These are phyloP conservation scores for Pestalotiopsis sp. DNA, from an alignment of 2,329 filamentous ascomycete species.

Conservation along the genomic window DNA sequence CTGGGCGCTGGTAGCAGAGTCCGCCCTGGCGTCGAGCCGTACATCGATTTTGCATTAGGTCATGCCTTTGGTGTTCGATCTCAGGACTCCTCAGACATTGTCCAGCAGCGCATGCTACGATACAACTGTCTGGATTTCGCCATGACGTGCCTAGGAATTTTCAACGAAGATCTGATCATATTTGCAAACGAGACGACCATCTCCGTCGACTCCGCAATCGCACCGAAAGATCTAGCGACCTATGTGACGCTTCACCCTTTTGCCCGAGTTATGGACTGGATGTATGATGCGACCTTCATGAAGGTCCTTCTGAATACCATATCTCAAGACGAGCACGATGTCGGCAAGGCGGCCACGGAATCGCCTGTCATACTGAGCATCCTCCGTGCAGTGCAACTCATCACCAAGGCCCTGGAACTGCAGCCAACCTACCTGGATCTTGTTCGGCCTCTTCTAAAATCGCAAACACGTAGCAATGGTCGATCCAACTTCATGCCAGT, in stretches of 20 bases:
- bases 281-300: constrained; percentile 91
- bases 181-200: constrained; percentile 80
- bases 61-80: constrained; percentile 72
- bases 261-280: constrained; percentile 94
- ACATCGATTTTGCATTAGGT: constrained; percentile 88
- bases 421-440: constrained; percentile 92
- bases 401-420: constrained; percentile 80
- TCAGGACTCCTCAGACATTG: constrained; percentile 65
- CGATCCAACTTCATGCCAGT: constrained; percentile 32
- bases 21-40: constrained; percentile 85
- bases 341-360: constrained; percentile 73
- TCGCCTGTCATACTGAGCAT: constrained; percentile 83
- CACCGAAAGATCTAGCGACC: constrained; percentile 71
- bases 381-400: constrained; percentile 78
- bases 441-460: constrained; percentile 76
- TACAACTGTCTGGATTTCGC: constrained; percentile 86
- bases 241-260: constrained; percentile 94
- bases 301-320: constrained; percentile 76
- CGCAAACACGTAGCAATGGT: constrained; percentile 51
- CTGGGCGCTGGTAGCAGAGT: constrained; percentile 75
- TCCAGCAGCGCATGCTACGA: constrained; percentile 74
- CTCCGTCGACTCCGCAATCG: constrained; percentile 74
- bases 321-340: constrained; percentile 73
- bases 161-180: constrained; percentile 92
- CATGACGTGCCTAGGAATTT: constrained; percentile 75